A percentile compares a stretch with the other conserved stretches of the same genome.
phyloP scores from a whole-genome alignment of 305 asterid species.

The Rubia tinctorum region DNA sequence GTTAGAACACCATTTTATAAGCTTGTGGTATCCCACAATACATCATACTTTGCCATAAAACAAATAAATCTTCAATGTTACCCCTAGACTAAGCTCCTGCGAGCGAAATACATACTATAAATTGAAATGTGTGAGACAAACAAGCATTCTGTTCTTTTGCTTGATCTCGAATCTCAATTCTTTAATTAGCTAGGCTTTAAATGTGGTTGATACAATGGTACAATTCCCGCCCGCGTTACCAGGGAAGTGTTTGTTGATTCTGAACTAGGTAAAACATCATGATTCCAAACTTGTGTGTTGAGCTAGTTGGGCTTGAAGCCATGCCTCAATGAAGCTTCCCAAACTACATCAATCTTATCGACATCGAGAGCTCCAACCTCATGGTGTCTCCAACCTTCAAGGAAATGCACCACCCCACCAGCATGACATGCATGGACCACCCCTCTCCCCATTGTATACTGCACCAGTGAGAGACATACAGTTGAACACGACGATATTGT shows the following conservation, averaged over 20 bases:
- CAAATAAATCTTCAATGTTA: not conserved
- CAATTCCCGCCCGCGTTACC: slow-evolving; percentile 1
- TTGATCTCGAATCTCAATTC: not conserved
- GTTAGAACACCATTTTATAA: not conserved
- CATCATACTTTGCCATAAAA: not conserved
- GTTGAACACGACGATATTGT: not conserved
- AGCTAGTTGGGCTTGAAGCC: slow-evolving; percentile 58
- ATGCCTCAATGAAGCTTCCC: slow-evolving; percentile 85
- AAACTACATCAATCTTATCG: slow-evolving; percentile 74
- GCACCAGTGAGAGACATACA: slow-evolving; percentile 8
- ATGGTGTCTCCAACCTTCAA: slow-evolving; percentile 85
- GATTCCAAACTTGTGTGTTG: not conserved
- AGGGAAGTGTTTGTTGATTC: not conserved
- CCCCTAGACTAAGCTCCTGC: not conserved
- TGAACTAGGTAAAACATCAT: not conserved
- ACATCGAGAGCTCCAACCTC: slow-evolving; percentile 86
- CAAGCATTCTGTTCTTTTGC: not conserved
- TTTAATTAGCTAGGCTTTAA: not conserved
- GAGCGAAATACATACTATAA: not conserved
- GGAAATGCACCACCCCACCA: slow-evolving; percentile 84
- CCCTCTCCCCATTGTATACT: slow-evolving; percentile 89
- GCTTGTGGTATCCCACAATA: not conserved
- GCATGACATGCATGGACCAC: slow-evolving; percentile 96
- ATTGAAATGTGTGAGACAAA: not conserved
- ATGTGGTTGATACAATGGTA: not conserved